Conservation (phyloP, 1,139 yeast species). For the Saccharomycopsis phalli region DNA sequence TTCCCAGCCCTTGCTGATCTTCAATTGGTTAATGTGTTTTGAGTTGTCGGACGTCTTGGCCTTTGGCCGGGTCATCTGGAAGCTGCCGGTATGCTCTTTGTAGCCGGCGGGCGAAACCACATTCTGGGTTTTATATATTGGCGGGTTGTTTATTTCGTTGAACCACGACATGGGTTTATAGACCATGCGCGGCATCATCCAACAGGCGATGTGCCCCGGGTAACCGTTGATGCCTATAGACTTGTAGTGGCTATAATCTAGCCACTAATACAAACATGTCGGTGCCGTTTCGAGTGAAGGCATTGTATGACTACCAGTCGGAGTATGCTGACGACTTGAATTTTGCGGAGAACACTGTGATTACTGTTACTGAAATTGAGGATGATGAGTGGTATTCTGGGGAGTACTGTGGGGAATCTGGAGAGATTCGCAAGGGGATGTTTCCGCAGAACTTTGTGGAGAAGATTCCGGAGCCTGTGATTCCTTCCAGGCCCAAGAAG, state of each 20-base stretch:
- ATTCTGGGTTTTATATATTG: constrained; percentile 10
- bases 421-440: constrained; percentile 50
- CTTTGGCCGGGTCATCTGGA: constrained; percentile 1
- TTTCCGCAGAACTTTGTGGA: constrained; percentile 85
- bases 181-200: no score
- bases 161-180: constrained; percentile 14
- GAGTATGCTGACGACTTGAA: constrained; percentile 79
- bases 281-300: constrained; percentile 60
- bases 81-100: neutral
- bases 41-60: constrained; percentile 15
- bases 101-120: constrained; percentile 3
- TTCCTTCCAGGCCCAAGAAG: constrained; percentile 12
- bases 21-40: constrained; percentile 33
- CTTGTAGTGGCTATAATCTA: no score
- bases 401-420: constrained; percentile 35
- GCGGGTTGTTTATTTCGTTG: constrained; percentile 11
- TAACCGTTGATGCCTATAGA: no score
- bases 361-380: constrained; percentile 67
- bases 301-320: constrained; percentile 64
- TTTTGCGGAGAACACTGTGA: constrained; percentile 57
- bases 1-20: constrained; percentile 75
- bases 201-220: no score
- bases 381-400: constrained; percentile 93
- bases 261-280: neutral
- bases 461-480: constrained; percentile 21